These are phyloP conservation scores for Ichthyophthirius multifiliis DNA, from an alignment of 169 alveolate genomes.

Conservation along the genomic window DNA sequence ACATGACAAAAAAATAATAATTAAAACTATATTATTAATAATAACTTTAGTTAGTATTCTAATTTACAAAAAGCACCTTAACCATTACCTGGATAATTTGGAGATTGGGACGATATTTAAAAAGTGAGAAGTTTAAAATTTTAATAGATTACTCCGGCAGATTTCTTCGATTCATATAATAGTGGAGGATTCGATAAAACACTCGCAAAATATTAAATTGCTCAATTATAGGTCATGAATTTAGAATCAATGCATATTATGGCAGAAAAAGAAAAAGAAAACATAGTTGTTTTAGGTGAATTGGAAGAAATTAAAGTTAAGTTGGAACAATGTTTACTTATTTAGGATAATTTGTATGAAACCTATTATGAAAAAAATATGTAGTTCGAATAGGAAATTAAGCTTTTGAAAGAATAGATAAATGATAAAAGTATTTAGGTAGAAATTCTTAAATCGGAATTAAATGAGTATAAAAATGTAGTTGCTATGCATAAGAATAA, in stretches of 20 bases:
- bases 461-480: constrained; percentile 4
- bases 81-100: constrained; percentile 32
- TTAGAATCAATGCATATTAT: constrained; percentile 27
- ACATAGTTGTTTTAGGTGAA: constrained; percentile 16
- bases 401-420: background rate
- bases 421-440: constrained; percentile 16
- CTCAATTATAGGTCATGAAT: constrained; percentile 18
- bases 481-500: background rate
- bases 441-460: background rate
- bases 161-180: constrained; percentile 39
- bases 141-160: constrained; percentile 35
- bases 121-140: constrained; percentile 22
- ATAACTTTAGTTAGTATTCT: background rate
- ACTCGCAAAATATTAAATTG: constrained; percentile 32
- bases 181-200: constrained; percentile 30
- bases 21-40: background rate
- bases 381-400: background rate
- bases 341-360: constrained; percentile 21
- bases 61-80: constrained; percentile 18
- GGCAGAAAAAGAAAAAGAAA: constrained; percentile 25
- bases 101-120: constrained; percentile 30
- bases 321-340: constrained; percentile 6
- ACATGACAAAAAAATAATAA: background rate
- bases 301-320: constrained; percentile 9
- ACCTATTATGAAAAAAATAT: constrained; percentile 18